A percentile compares a stretch with the other conserved stretches of the same genome.
Conservation (phyloP, 345 rosid genomes). For the Raphanus raphanistrum region DNA sequence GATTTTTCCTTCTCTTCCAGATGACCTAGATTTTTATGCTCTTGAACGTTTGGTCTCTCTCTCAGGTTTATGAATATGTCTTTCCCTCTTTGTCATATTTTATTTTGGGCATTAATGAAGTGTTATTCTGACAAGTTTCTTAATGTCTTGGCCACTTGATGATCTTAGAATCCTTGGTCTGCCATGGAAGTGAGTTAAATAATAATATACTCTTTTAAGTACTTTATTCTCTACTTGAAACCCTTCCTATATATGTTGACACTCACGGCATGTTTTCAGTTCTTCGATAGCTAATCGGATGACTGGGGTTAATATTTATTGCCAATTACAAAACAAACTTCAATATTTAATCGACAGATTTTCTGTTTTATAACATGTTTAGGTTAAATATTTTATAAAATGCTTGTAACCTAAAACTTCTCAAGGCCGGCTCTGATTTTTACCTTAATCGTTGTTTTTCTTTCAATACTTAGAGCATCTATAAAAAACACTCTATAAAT, state of each 20-base stretch:
- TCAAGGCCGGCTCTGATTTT: neutral
- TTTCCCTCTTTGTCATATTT: neutral
- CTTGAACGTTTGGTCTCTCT: constrained; percentile 57
- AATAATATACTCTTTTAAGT: constrained; percentile 16
- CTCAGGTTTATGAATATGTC: constrained; percentile 53
- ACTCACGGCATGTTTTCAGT: neutral
- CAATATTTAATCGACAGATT: neutral
- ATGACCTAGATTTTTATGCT: constrained; percentile 58
- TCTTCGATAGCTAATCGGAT: no score
- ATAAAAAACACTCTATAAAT: no score
- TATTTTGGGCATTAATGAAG: constrained; percentile 28
- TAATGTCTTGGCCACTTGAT: constrained; percentile 39
- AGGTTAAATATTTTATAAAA: neutral
- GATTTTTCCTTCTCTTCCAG: constrained; percentile 92
- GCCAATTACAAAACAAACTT: neutral
- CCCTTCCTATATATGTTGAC: constrained; percentile 20
- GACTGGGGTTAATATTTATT: no score
- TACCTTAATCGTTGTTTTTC: neutral
- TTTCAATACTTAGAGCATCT: neutral
- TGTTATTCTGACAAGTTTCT: constrained; percentile 25
- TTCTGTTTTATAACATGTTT: neutral
- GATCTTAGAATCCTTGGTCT: constrained; percentile 91
- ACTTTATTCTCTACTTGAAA: constrained; percentile 23
- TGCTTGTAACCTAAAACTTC: neutral
- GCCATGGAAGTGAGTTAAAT: constrained; percentile 78